A percentile compares a stretch with the other conserved stretches of the same genome.
Conservation (phyloP, 805 yeast genomes). For the Starmerella lactis-condensi region DNA sequence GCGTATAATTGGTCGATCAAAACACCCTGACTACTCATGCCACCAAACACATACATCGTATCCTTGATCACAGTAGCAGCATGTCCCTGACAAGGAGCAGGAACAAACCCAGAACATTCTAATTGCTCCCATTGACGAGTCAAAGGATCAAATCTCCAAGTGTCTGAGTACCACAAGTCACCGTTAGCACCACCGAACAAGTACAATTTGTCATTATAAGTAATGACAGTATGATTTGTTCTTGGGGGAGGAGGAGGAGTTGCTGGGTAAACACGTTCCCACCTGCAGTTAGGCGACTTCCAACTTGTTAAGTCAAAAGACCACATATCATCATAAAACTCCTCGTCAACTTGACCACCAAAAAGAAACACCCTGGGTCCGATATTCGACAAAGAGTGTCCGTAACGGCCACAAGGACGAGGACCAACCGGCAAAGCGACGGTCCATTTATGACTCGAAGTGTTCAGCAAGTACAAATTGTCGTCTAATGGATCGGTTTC, state of each 20-base stretch:
- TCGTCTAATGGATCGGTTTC: slow-evolving; percentile 68
- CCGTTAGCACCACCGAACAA: slow-evolving; percentile 86
- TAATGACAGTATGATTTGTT: slow-evolving; percentile 76
- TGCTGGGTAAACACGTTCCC: slow-evolving; percentile 54
- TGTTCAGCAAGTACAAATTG: slow-evolving; percentile 70
- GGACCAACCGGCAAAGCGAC: slow-evolving; percentile 54
- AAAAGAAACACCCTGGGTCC: slow-evolving; percentile 53
- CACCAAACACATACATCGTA: slow-evolving; percentile 72
- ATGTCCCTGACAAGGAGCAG: slow-evolving; percentile 83
- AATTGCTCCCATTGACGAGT: slow-evolving; percentile 52
- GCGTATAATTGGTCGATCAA: slow-evolving; percentile 50
- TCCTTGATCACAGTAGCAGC: slow-evolving; percentile 65
- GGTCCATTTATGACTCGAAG: slow-evolving; percentile 61
- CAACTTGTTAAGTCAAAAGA: slow-evolving; percentile 74
- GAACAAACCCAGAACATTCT: slow-evolving; percentile 51
- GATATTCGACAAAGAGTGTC: slow-evolving; percentile 71
- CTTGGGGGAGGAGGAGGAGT: slow-evolving; percentile 37
- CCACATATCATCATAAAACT: slow-evolving; percentile 64
- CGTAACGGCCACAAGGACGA: slow-evolving; percentile 83
- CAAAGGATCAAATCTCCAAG: slow-evolving; percentile 63
- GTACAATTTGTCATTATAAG: slow-evolving; percentile 60
- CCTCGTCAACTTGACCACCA: slow-evolving; percentile 88
- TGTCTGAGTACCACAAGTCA: slow-evolving; percentile 47
- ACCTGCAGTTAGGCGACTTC: slow-evolving; percentile 61
- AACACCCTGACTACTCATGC: slow-evolving; percentile 57